phyloP scores from a whole-genome alignment of 2,329 filamentous ascomycete species.

The Trichoderma cornu-damae region DNA sequence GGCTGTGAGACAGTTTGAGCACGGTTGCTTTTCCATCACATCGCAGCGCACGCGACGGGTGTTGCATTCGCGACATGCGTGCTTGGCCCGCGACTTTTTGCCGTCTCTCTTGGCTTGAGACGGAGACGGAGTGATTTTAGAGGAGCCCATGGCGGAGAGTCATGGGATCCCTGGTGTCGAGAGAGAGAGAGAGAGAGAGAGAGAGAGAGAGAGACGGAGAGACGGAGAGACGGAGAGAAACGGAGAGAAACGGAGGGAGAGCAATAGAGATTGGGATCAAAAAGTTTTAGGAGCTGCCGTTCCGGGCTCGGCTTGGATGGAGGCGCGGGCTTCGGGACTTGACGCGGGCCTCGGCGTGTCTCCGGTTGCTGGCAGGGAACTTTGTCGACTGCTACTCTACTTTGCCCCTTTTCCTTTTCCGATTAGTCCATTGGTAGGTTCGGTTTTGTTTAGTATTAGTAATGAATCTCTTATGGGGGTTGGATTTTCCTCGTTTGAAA shows the following conservation, averaged over 20 bases:
- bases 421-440: too few relatives aligned
- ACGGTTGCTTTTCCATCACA: conserved; percentile 33
- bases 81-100: conserved; percentile 32
- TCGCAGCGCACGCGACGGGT: conserved; percentile 34
- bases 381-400: not conserved
- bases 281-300: not conserved
- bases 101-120: conserved; percentile 21
- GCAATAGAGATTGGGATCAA: not conserved
- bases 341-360: not conserved
- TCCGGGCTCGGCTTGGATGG: not conserved
- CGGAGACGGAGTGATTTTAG: conserved; percentile 5
- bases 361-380: not conserved
- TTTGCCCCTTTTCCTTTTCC: too few relatives aligned
- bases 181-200: too few relatives aligned
- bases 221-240: too few relatives aligned
- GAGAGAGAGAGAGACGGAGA: too few relatives aligned
- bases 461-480: too few relatives aligned
- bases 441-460: too few relatives aligned
- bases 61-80: conserved; percentile 35
- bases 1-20: conserved; percentile 30
- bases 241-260: too few relatives aligned
- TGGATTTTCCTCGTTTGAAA: too few relatives aligned
- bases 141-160: not conserved
- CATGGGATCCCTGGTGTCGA: not conserved
- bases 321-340: not conserved